phyloP scores from a whole-genome alignment of 352 stramenopile species.

The Albugo candida region DNA sequence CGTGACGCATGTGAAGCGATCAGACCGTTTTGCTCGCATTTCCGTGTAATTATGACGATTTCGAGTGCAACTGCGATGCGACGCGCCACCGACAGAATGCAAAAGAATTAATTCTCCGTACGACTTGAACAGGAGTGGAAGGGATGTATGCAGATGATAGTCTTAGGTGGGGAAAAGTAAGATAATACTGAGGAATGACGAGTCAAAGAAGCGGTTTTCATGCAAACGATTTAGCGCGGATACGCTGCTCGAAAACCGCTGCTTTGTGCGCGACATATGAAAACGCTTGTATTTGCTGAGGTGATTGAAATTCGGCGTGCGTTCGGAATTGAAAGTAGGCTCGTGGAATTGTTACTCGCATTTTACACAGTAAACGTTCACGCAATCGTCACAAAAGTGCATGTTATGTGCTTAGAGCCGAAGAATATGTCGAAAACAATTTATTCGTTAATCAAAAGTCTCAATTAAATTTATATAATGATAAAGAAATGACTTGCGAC shows the following conservation, averaged over 20 bases:
- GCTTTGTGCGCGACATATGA: too few species aligned
- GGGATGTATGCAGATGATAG: constrained; percentile 13
- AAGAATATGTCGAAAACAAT: constrained; percentile 82
- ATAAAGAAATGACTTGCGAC: too few species aligned
- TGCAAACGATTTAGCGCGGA: too few species aligned
- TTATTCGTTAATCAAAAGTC: constrained; percentile 79
- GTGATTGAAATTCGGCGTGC: constrained; percentile 29
- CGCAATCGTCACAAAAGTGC: constrained; percentile 77
- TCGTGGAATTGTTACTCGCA: constrained; percentile 85
- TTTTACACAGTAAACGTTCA: constrained; percentile 85
- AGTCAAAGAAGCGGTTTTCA: too few species aligned
- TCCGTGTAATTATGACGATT: constrained; percentile 4
- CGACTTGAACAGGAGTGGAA: constrained; percentile 26
- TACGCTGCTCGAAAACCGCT: too few species aligned
- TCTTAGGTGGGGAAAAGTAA: constrained; percentile 15
- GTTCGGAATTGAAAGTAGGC: constrained; percentile 53
- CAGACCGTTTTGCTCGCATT: constrained; percentile 13
- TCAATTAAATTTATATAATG: constrained; percentile 93
- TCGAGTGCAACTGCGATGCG: too few species aligned
- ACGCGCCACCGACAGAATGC: too few species aligned
- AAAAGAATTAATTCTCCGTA: too few species aligned
- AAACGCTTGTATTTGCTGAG: constrained; percentile 4
- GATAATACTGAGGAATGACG: constrained; percentile 8
- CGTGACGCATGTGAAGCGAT: constrained; percentile 18
- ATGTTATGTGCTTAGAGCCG: constrained; percentile 68